Percentiles rank a stretch among this genome's conserved stretches.
Evolutionary conservation across 2,329 filamentous ascomycete genomes (phyloP).

Genomic region (Exophiala sp.): DNA sequence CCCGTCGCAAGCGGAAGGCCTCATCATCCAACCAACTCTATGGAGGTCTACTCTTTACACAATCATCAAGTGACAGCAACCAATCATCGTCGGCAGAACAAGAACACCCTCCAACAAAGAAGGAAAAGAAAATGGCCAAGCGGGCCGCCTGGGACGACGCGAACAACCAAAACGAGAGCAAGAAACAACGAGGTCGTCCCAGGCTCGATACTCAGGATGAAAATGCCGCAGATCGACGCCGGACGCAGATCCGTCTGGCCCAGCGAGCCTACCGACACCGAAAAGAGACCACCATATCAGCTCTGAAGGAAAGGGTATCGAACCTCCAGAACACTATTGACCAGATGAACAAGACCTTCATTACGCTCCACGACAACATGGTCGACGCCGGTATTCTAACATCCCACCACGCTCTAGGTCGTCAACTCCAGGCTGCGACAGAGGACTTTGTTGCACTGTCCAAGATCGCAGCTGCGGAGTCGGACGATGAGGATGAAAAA

Average conservation of each 20-base stretch:
- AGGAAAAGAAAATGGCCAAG: constrained; percentile 17
- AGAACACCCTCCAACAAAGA: constrained; percentile 5
- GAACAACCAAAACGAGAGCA: constrained; percentile 15
- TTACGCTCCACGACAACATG: constrained; percentile 62
- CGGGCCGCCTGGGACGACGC: constrained; percentile 7
- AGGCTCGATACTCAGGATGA: constrained; percentile 73
- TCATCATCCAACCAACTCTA: constrained; percentile 11
- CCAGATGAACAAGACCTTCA: constrained; percentile 70
- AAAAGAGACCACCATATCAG: constrained; percentile 76
- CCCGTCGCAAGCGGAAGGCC: constrained; percentile 18
- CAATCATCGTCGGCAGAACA: constrained; percentile 15
- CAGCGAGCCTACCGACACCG: constrained; percentile 79
- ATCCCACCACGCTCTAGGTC: constrained; percentile 15
- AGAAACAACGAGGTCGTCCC: constrained; percentile 63
- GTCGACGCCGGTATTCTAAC: constrained; percentile 33
- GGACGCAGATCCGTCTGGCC: constrained; percentile 82
- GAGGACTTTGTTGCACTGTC: constrained; percentile 21
- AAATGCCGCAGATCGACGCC: constrained; percentile 73
- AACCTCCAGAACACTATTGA: constrained; percentile 67
- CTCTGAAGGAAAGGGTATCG: constrained; percentile 66
- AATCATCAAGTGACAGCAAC: constrained; percentile 1
- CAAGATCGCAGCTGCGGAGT: constrained; percentile 15
- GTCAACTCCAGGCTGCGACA: constrained; percentile 19
- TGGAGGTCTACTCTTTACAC: constrained; percentile 13
- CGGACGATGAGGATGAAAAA: constrained; percentile 25